These are phyloP conservation scores for Scedosporium apiospermum DNA, from an alignment of 2,329 filamentous ascomycete genomes.

Conservation along the genomic window DNA sequence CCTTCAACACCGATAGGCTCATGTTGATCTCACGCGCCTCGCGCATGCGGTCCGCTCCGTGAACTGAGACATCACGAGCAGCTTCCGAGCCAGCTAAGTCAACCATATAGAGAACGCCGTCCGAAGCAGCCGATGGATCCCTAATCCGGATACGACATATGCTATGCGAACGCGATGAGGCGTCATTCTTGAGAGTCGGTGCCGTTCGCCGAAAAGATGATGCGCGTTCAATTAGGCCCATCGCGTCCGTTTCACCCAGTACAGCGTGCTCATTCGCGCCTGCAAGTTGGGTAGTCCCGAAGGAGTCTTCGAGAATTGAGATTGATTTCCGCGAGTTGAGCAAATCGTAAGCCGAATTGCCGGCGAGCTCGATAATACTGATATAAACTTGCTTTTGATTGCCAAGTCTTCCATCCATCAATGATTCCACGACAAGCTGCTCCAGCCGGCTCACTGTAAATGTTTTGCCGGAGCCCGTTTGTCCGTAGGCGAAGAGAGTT, in stretches of 20 bases:
- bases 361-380: slow-evolving; percentile 29
- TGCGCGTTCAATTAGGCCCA: slow-evolving; percentile 25
- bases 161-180: slow-evolving; percentile 37
- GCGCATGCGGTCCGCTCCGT: slow-evolving; percentile 32
- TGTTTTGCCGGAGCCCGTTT: slow-evolving; percentile 40
- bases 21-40: slow-evolving; percentile 38
- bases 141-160: slow-evolving; percentile 36
- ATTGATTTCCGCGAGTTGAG: slow-evolving; percentile 30
- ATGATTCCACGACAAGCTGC: slow-evolving; percentile 25
- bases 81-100: slow-evolving; percentile 40
- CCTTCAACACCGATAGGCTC: slow-evolving; percentile 39
- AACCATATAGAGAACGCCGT: slow-evolving; percentile 35
- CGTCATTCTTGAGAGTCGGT: slow-evolving; percentile 34
- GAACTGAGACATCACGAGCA: slow-evolving; percentile 29
- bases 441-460: slow-evolving; percentile 32
- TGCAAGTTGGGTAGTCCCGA: slow-evolving; percentile 31
- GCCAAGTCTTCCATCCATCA: slow-evolving; percentile 18
- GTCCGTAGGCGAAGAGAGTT: slow-evolving; percentile 39
- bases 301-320: slow-evolving; percentile 34
- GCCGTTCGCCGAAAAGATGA: slow-evolving; percentile 30
- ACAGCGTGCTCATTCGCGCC: slow-evolving; percentile 30
- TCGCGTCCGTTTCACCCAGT: slow-evolving; percentile 17
- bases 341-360: slow-evolving; percentile 27
- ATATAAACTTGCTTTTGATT: slow-evolving; percentile 22
- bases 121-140: slow-evolving; percentile 17